phyloP scores from a whole-genome alignment of 2,329 filamentous ascomycete species.

The Aspergillus uvarum region DNA sequence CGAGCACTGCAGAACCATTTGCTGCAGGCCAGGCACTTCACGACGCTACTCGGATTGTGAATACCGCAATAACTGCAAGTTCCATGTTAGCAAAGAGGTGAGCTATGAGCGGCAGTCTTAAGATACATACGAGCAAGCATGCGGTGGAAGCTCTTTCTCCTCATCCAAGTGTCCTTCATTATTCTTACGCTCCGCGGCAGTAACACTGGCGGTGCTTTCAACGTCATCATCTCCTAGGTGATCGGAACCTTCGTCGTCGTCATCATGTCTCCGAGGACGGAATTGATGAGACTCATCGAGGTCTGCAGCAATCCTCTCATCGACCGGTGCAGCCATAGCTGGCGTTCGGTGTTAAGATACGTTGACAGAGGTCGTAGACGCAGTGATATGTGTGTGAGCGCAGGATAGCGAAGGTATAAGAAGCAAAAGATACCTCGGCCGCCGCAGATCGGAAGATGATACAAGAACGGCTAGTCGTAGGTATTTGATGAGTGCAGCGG shows the following conservation, averaged over 20 bases:
- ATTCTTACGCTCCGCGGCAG: constrained; percentile 72
- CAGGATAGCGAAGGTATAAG: neutral
- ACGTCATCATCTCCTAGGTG: constrained; percentile 75
- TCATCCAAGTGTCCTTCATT: constrained; percentile 63
- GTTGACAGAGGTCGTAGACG: constrained; percentile 77
- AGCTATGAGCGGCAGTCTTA: neutral
- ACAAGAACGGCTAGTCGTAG: constrained; percentile 1
- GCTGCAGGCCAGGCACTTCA: constrained; percentile 91
- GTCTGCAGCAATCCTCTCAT: constrained; percentile 72
- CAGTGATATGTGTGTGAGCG: neutral
- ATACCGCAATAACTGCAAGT: constrained; percentile 84
- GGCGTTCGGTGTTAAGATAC: constrained; percentile 76
- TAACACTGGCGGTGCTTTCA: constrained; percentile 74
- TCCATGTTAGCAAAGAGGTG: constrained; percentile 8
- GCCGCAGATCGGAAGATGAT: constrained; percentile 8
- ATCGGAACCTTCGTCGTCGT: constrained; percentile 83
- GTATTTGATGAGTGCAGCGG: constrained; percentile 29
- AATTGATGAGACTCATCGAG: constrained; percentile 72
- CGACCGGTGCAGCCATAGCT: constrained; percentile 76
- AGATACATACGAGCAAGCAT: constrained; percentile 85
- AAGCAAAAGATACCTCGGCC: constrained; percentile 4
- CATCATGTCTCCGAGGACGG: constrained; percentile 70
- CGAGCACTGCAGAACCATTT: constrained; percentile 99
- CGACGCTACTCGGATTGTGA: constrained; percentile 90
- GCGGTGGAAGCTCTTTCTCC: constrained; percentile 85